phyloP scores from a whole-genome alignment of 2,329 filamentous ascomycete species.

The Dactylella cylindrospora region DNA sequence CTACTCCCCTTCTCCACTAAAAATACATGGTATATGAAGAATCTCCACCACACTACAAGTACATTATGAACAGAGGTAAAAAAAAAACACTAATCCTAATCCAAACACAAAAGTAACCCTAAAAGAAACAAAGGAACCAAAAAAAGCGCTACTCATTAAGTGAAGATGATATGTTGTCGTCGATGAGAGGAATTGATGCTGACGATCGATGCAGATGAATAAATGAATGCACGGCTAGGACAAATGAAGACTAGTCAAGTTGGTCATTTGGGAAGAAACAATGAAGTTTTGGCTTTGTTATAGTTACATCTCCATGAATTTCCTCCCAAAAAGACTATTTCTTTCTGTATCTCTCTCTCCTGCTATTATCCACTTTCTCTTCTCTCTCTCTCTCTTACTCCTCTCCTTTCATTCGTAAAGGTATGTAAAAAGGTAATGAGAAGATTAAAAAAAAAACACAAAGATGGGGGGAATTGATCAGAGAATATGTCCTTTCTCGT shows the following conservation, averaged over 20 bases:
- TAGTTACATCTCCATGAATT: slow-evolving; percentile 36
- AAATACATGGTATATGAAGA: slow-evolving; percentile 41
- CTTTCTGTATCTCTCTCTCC: too few relatives aligned
- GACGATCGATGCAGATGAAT: slow-evolving; percentile 5
- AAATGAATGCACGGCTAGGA: slow-evolving; percentile 1
- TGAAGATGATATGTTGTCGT: neutral
- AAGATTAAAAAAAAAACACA: slow-evolving; percentile 43
- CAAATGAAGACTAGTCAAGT: slow-evolving; percentile 1
- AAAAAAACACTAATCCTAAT: too few relatives aligned
- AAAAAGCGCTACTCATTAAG: slow-evolving; percentile 17
- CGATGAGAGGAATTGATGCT: slow-evolving; percentile 5
- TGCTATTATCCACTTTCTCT: slow-evolving; percentile 9
- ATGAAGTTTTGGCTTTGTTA: slow-evolving; percentile 29
- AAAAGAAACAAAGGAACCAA: slow-evolving; percentile 2
- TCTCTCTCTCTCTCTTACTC: slow-evolving; percentile 8
- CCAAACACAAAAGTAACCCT: too few relatives aligned
- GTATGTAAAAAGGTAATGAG: slow-evolving; percentile 35
- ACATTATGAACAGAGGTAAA: slow-evolving; percentile 26
- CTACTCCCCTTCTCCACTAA: too few relatives aligned
- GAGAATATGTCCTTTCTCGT: slow-evolving; percentile 41
- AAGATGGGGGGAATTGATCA: too few relatives aligned
- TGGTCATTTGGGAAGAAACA: neutral
- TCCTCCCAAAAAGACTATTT: too few relatives aligned
- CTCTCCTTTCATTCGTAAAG: slow-evolving; percentile 7
- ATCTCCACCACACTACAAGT: slow-evolving; percentile 10